phyloP scores from a whole-genome alignment of 2,329 filamentous ascomycete species.

The Colletotrichum musae region DNA sequence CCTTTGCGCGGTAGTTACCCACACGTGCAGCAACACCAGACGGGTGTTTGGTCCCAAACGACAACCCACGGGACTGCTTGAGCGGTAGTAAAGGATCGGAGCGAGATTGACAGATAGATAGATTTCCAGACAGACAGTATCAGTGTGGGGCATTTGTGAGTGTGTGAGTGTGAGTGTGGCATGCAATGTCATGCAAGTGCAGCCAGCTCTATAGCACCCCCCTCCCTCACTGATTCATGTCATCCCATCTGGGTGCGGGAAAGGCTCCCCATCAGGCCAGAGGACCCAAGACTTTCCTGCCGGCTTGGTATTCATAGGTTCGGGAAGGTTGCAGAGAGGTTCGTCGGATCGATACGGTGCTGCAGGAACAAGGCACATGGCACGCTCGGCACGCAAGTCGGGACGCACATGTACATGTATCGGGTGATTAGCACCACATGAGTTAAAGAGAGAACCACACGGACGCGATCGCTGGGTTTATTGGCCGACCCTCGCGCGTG shows the following conservation, averaged over 20 bases:
- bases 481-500: neutral
- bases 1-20: conserved; percentile 9
- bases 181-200: conserved; percentile 30
- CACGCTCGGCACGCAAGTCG: neutral
- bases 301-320: neutral
- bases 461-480: neutral
- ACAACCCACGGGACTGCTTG: neutral
- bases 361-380: conserved; percentile 1
- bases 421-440: neutral
- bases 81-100: neutral
- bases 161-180: neutral
- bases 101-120: neutral
- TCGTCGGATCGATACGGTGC: neutral
- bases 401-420: neutral
- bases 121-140: no score
- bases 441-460: neutral
- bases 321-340: neutral
- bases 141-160: no score
- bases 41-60: conserved; percentile 14
- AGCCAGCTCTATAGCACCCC: neutral
- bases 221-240: conserved; percentile 22
- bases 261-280: conserved; percentile 8
- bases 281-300: neutral
- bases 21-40: conserved; percentile 32
- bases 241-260: conserved; percentile 9